These are phyloP conservation scores for Inga leiocalycina DNA, from an alignment of 306 rosid genomes.

Conservation along the genomic window DNA sequence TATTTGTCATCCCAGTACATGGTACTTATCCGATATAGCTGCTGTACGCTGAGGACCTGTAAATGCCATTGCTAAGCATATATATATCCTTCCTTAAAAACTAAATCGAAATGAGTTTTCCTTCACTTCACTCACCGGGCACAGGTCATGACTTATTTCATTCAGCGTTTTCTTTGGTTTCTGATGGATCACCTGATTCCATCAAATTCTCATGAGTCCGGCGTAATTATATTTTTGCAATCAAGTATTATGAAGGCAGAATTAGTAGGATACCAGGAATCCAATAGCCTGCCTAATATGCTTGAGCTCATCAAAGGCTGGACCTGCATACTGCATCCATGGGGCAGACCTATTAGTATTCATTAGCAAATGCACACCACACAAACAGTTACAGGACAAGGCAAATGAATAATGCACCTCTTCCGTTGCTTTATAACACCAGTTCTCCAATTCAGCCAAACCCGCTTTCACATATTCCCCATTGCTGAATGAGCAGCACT, in stretches of 20 bases:
- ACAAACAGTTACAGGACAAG: neutral
- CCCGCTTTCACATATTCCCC: slow-evolving; percentile 98
- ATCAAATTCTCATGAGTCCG: slow-evolving; percentile 31
- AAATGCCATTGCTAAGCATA: neutral
- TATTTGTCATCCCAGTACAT: slow-evolving; percentile 92
- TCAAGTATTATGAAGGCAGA: neutral
- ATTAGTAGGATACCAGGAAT: slow-evolving; percentile 64
- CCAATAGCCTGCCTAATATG: slow-evolving; percentile 99
- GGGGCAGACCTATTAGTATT: neutral
- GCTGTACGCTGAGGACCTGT: slow-evolving; percentile 96
- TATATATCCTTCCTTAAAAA: slow-evolving; percentile 1
- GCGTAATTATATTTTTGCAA: neutral
- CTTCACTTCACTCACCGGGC: slow-evolving; percentile 80
- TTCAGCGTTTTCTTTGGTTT: slow-evolving; percentile 95
- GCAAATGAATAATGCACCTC: slow-evolving; percentile 56
- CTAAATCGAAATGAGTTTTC: slow-evolving; percentile 16
- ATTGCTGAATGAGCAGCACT: slow-evolving; percentile 99
- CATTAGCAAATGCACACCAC: slow-evolving; percentile 21
- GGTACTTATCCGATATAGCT: slow-evolving; percentile 93
- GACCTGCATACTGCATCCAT: slow-evolving; percentile 66
- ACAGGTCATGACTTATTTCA: slow-evolving; percentile 93
- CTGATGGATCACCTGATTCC: slow-evolving; percentile 88
- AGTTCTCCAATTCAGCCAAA: slow-evolving; percentile 93
- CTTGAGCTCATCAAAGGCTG: slow-evolving; percentile 93
- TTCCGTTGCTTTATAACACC: slow-evolving; percentile 90